phyloP scores from a whole-genome alignment of 495 filamentous ascomycete species.

The Penicillium coprophilum region DNA sequence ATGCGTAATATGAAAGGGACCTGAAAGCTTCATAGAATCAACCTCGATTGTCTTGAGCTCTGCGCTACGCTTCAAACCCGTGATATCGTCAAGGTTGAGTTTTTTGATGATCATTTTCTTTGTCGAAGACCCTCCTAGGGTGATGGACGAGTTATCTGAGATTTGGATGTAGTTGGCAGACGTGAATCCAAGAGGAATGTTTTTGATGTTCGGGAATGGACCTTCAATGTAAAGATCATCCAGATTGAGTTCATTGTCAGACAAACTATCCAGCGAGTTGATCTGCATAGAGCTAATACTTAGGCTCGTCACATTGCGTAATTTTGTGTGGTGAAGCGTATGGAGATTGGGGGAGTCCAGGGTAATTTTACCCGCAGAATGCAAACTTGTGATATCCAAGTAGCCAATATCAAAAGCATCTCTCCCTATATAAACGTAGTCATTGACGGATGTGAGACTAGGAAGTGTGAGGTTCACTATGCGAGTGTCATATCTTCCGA shows the following conservation, averaged over 20 bases:
- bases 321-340: conserved; percentile 5
- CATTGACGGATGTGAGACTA: background rate
- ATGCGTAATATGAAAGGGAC: background rate
- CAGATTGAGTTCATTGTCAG: conserved; percentile 3
- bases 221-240: background rate
- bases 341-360: background rate
- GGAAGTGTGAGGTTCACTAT: conserved; percentile 7
- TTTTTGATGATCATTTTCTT: conserved; percentile 4
- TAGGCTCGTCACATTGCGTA: conserved; percentile 1
- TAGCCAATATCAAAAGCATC: background rate
- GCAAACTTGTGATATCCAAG: conserved; percentile 10
- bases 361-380: background rate
- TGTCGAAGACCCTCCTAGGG: conserved; percentile 3
- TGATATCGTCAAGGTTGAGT: background rate
- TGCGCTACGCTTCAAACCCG: conserved; percentile 4
- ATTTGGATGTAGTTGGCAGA: background rate
- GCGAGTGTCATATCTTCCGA: background rate
- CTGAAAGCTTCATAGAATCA: background rate
- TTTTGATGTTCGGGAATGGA: conserved; percentile 8
- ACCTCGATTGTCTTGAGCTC: background rate
- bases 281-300: background rate
- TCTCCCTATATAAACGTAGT: background rate
- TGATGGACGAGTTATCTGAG: background rate
- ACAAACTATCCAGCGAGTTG: conserved; percentile 9
- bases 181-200: conserved; percentile 1